phyloP scores from a whole-genome alignment of 176 grass and related monocot genomes.

The Raddia distichophylla region DNA sequence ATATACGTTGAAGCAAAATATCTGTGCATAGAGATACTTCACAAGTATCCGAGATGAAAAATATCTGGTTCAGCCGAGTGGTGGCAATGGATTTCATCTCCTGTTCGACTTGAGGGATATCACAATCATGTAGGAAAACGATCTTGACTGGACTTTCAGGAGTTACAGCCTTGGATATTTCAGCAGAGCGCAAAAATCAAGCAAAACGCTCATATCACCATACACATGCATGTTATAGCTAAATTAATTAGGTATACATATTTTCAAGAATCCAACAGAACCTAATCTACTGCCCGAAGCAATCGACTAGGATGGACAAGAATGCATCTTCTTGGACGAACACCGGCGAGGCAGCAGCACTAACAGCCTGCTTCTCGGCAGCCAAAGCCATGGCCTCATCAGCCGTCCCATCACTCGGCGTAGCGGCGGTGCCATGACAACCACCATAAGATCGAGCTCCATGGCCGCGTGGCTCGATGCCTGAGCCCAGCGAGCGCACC shows the following conservation, averaged over 20 bases:
- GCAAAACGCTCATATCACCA: neutral
- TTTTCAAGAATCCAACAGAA: neutral
- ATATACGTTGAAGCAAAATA: neutral
- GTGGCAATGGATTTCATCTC: neutral
- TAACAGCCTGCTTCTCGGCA: slow-evolving; percentile 20
- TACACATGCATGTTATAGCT: neutral
- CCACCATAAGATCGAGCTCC: neutral
- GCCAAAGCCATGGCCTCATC: neutral
- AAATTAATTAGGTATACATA: neutral
- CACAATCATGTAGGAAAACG: slow-evolving; percentile 9
- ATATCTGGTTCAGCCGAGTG: slow-evolving; percentile 10
- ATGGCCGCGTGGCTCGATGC: neutral
- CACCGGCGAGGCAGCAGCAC: neutral
- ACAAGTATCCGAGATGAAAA: slow-evolving; percentile 15
- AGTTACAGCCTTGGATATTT: neutral
- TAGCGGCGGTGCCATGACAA: neutral
- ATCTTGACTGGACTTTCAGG: slow-evolving; percentile 10
- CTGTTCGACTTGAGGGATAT: slow-evolving; percentile 2
- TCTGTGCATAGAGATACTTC: slow-evolving; percentile 11
- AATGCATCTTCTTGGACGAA: slow-evolving; percentile 48
- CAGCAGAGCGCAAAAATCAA: neutral
- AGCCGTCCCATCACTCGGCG: neutral
- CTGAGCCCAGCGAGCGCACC: slow-evolving; percentile 6
- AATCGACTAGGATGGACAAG: slow-evolving; percentile 66
- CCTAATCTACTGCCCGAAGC: slow-evolving; percentile 59